Percentiles rank a stretch among this genome's conserved stretches.
Conservation (phyloP, 139 green algal genomes). For the Prasinococcaceae sp. region DNA sequence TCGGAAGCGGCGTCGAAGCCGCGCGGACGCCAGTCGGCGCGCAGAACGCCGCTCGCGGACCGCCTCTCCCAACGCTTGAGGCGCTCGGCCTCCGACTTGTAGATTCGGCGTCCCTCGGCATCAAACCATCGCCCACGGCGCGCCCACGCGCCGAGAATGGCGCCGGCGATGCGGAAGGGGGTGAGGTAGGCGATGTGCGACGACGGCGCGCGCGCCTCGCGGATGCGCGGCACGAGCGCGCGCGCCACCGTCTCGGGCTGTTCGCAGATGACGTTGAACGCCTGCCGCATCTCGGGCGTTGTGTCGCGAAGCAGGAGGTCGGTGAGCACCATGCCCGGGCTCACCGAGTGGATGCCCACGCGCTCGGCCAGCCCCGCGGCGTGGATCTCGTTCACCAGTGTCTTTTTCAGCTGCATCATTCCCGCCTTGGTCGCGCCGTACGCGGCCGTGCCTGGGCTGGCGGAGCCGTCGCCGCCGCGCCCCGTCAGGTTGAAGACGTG, state of each 20-base stretch:
- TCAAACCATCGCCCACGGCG: constrained; percentile 60
- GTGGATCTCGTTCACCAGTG: too few relatives aligned
- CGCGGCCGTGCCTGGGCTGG: constrained; percentile 61
- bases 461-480: constrained; percentile 45
- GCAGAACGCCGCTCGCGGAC: too few relatives aligned
- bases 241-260: constrained; percentile 69
- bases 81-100: background rate
- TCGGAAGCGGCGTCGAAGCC: too few relatives aligned
- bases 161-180: constrained; percentile 26
- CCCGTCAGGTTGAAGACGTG: constrained; percentile 88
- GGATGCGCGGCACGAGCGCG: constrained; percentile 57
- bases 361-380: constrained; percentile 7
- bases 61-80: background rate
- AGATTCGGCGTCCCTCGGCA: constrained; percentile 18
- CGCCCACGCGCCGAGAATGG: constrained; percentile 39
- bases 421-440: constrained; percentile 17
- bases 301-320: constrained; percentile 54
- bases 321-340: constrained; percentile 80
- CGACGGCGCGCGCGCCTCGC: constrained; percentile 31
- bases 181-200: constrained; percentile 55
- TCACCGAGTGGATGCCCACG: constrained; percentile 48
- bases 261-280: constrained; percentile 82
- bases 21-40: too few relatives aligned
- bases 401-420: constrained; percentile 6
- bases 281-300: constrained; percentile 26